Conservation (phyloP, 2,329 filamentous ascomycete genomes). For the Fusarium sarcochroum region DNA sequence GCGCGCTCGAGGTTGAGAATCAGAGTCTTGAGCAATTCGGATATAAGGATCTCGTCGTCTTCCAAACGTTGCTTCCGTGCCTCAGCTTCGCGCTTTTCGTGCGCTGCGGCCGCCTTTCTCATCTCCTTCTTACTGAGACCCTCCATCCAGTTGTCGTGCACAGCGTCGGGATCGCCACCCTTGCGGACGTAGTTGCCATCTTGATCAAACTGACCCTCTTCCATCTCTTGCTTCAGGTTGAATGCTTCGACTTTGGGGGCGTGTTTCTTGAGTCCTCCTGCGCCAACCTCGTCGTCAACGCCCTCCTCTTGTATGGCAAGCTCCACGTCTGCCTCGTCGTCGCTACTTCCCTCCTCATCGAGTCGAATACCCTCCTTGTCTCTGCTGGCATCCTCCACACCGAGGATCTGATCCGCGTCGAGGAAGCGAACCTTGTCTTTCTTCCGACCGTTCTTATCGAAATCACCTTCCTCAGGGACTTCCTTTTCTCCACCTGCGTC, state of each 20-base stretch:
- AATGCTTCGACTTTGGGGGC: slow-evolving; percentile 96
- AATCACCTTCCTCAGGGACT: slow-evolving; percentile 52
- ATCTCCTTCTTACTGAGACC: slow-evolving; percentile 96
- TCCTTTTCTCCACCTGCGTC: slow-evolving; percentile 65
- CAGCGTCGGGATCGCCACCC: slow-evolving; percentile 87
- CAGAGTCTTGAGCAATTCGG: slow-evolving; percentile 79
- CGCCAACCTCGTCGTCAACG: slow-evolving; percentile 89
- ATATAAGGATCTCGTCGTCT: slow-evolving; percentile 81
- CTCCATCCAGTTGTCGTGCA: slow-evolving; percentile 93
- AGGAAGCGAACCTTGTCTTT: slow-evolving; percentile 74
- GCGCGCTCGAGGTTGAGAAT: slow-evolving; percentile 81
- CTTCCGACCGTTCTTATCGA: slow-evolving; percentile 66
- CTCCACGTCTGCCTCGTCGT: slow-evolving; percentile 79
- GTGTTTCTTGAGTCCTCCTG: slow-evolving; percentile 91
- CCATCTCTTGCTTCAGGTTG: slow-evolving; percentile 90
- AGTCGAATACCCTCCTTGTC: slow-evolving; percentile 79
- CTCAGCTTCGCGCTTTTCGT: slow-evolving; percentile 86
- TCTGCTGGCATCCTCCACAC: slow-evolving; percentile 81
- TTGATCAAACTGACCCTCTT: slow-evolving; percentile 93
- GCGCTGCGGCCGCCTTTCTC: slow-evolving; percentile 86
- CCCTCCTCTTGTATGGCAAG: slow-evolving; percentile 79
- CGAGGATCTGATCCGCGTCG: slow-evolving; percentile 76
- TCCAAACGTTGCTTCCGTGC: slow-evolving; percentile 77
- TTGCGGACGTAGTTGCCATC: slow-evolving; percentile 92
- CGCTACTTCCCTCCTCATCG: slow-evolving; percentile 68